Base-by-base conservation (phyloP, 1,284 basidiomycete species). In the Apiotrichum mycotoxinovorans region DNA sequence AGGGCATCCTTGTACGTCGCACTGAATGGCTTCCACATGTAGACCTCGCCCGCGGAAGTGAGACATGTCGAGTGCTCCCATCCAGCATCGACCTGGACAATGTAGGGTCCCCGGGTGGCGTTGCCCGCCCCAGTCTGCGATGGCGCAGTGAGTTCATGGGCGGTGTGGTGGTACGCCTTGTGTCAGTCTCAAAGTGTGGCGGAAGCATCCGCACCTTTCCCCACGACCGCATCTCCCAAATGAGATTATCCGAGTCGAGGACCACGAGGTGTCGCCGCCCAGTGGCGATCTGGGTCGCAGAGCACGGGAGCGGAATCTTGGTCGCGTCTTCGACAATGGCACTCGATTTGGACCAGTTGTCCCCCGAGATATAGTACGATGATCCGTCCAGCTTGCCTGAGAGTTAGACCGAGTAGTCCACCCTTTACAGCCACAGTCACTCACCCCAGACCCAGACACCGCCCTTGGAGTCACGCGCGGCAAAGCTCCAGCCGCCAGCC, bases 401-500 rank as follows among this genome's bases (percentile, higher is more conserved):
- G 22, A 3, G 42, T 56, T 34, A 56, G 46, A n/a, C n/a, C 11
- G 2, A 20, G 3, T 8, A 23, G 23, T 22, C 9, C 8, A 15
- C 18, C 10, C 33, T 15, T 7, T 30, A 30, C 5, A n/a, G n/a
- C n/a, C n/a, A n/a, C 10, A 35, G 34, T 11, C 10, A 65, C 67
- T 60, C 70, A 88, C 90, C 90, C 89, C 90, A 93, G n/a, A 88
- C 88, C 74, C 86, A 84, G 12, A 92, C 77, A 34, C 79, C 77
- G 11, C 91, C 90, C 51, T 82, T 76, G 2, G 85, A 85, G 72
- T 91, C 88, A 44, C 73, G 65, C 11, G 70, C 70, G 1, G 70
- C 61, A 60, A 72, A 74, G 48, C 68, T 66, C 90, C 88, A 90
- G 71, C 90, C 90, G 20, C 87, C 86, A 3, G 89, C 87, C 45